phyloP scores from a whole-genome alignment of 2,329 filamentous ascomycete genomes.

The Colletotrichum liriopes region DNA sequence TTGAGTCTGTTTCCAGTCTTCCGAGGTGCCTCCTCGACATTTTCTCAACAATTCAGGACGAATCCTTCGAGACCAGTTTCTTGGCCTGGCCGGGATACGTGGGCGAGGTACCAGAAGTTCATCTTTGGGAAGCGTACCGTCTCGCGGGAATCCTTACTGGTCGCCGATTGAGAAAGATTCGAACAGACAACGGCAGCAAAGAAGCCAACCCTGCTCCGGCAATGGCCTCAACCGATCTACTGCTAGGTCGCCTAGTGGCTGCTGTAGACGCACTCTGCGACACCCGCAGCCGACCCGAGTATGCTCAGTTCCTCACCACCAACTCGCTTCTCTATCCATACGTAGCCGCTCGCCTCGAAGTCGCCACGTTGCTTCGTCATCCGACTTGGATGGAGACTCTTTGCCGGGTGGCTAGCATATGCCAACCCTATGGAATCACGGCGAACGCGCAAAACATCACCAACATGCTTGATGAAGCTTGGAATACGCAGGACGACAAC shows the following conservation, averaged over 20 bases:
- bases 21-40: too few relatives aligned
- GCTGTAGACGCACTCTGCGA: slow-evolving; percentile 45
- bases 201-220: background rate
- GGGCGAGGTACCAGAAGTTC: slow-evolving; percentile 46
- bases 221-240: slow-evolving; percentile 21
- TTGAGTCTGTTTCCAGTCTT: too few relatives aligned
- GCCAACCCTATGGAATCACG: background rate
- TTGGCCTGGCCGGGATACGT: slow-evolving; percentile 44
- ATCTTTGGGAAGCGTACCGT: slow-evolving; percentile 48
- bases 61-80: slow-evolving; percentile 40
- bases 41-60: background rate
- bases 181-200: background rate
- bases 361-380: slow-evolving; percentile 36
- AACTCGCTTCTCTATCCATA: slow-evolving; percentile 48
- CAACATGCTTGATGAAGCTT: slow-evolving; percentile 22
- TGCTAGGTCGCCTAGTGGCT: slow-evolving; percentile 45
- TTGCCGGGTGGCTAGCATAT: background rate
- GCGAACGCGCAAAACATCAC: slow-evolving; percentile 9
- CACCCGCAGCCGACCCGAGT: slow-evolving; percentile 37
- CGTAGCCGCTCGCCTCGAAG: slow-evolving; percentile 46
- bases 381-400: slow-evolving; percentile 36
- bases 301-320: slow-evolving; percentile 41
- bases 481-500: slow-evolving; percentile 19
- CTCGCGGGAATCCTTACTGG: slow-evolving; percentile 45
- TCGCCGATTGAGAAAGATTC: slow-evolving; percentile 32